Evolutionary conservation across 805 yeast species (phyloP).

Genomic region (Pichia kluyveri): DNA sequence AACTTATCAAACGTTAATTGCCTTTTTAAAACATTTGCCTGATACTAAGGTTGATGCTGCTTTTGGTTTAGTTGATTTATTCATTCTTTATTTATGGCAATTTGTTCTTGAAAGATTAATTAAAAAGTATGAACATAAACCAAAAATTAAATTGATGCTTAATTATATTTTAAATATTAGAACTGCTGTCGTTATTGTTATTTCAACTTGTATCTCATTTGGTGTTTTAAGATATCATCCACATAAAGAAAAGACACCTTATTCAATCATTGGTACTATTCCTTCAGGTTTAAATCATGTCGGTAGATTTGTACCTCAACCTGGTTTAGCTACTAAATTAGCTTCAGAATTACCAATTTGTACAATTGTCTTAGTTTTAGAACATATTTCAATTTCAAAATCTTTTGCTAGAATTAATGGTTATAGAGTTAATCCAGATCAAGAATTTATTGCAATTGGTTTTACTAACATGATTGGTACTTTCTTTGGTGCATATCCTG

Average conservation of each 20-base stretch:
- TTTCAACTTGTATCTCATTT: constrained; percentile 80
- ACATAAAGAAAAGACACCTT: constrained; percentile 27
- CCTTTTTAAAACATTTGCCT: constrained; percentile 63
- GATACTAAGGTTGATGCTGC: constrained; percentile 74
- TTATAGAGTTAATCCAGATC: constrained; percentile 86
- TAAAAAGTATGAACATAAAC: constrained; percentile 58
- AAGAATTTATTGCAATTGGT: constrained; percentile 90
- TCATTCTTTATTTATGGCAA: constrained; percentile 67
- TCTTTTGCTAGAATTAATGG: constrained; percentile 90
- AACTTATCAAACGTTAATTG: constrained; percentile 60
- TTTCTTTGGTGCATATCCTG: constrained; percentile 88
- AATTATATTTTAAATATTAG: constrained; percentile 73
- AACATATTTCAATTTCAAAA: constrained; percentile 89
- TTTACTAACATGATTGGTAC: constrained; percentile 85
- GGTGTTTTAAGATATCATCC: constrained; percentile 45
- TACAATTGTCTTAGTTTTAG: constrained; percentile 70
- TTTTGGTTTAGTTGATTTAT: constrained; percentile 70
- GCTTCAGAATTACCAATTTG: constrained; percentile 83
- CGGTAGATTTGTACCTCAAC: constrained; percentile 61
- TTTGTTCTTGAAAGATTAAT: constrained; percentile 51
- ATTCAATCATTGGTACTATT: constrained; percentile 63
- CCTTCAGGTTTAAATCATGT: constrained; percentile 76
- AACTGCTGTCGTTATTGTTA: constrained; percentile 71
- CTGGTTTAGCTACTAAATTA: constrained; percentile 46
- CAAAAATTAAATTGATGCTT: constrained; percentile 41